Evolutionary conservation across 2,329 filamentous ascomycete species (phyloP).

Genomic region (Colletotrichum gigasporum): DNA sequence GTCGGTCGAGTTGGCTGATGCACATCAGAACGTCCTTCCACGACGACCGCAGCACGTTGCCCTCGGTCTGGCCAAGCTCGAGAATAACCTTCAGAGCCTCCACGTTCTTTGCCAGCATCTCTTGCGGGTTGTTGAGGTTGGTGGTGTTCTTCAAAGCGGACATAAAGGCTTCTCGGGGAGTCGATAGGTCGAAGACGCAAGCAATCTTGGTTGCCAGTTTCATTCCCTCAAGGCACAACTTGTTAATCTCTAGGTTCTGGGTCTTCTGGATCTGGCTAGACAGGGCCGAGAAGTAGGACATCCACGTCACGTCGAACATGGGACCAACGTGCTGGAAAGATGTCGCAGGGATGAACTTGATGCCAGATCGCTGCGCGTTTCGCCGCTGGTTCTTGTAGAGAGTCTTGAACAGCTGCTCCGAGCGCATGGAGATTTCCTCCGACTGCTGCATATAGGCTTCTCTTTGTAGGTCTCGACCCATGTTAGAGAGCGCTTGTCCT

Average conservation of each 20-base stretch:
- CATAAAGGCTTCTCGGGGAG: constrained; percentile 94
- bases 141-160: constrained; percentile 92
- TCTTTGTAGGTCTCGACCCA: constrained; percentile 88
- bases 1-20: constrained; percentile 92
- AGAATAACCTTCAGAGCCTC: constrained; percentile 92
- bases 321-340: constrained; percentile 95
- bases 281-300: constrained; percentile 96
- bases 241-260: constrained; percentile 91
- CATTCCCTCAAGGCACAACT: constrained; percentile 93
- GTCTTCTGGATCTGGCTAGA: constrained; percentile 94
- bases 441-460: constrained; percentile 96
- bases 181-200: constrained; percentile 91
- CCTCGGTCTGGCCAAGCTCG: constrained; percentile 92
- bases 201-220: constrained; percentile 93
- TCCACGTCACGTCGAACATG: constrained; percentile 99
- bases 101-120: constrained; percentile 96
- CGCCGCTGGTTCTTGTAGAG: constrained; percentile 89
- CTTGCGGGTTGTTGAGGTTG: constrained; percentile 93
- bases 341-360: constrained; percentile 89
- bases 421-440: constrained; percentile 82
- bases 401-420: constrained; percentile 90
- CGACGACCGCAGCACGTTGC: constrained; percentile 86
- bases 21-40: constrained; percentile 97
- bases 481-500: constrained; percentile 89
- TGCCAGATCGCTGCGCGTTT: constrained; percentile 74